Base-by-base conservation (phyloP, 306 rosid species). In the Hippophae tibetana region DNA sequence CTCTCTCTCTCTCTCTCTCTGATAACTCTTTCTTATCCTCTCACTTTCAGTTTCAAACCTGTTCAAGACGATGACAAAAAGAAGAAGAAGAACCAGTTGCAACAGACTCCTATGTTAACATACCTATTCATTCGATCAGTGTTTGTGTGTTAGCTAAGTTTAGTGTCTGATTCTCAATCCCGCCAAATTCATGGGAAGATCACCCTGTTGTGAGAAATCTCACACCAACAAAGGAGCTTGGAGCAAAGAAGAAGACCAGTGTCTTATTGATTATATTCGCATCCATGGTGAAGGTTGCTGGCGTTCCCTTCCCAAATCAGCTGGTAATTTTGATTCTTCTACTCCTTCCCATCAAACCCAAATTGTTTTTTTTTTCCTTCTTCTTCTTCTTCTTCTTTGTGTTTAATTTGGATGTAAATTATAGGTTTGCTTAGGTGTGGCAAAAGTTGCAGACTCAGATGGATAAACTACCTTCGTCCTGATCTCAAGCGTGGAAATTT, bases 191-290 rank as follows among this genome's bases (percentile, higher is more conserved):
- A 84, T 84, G 93, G 93, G 93, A 18, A 57, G 93, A 13, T 79
- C 93, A 6, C 93, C 93, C 45, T 81, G 93, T 59, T 85, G 93
- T 49, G 93, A 85, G 63, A 85, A 85, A 72, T 78, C 80, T 1
- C 93, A 85, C 56, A 85, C 85, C 61, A 85, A 82, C 69, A 85
- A 81, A 65, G 93, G 88, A 5, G 85, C 93, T 5, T 85, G 93
- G 93, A 81, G 88, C 62, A 81, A 74, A 70, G 93, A 85, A 5
- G 93, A 85, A 68, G 93, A 85, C 53, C 93, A 82, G 43, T 88
- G 84, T 70, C 83, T 85, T 14, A 72, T 81, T 48, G 83, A 85
- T 47, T 74, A 84, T 67, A 81, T 84, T 58, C 85, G 88, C 52
- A 18, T 67, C 65, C 92, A 81, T 9, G 92, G 92, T 40, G 87